Conservation (phyloP, 2,329 filamentous ascomycete genomes). For the Stagonosporopsis cucurbitacearum region DNA sequence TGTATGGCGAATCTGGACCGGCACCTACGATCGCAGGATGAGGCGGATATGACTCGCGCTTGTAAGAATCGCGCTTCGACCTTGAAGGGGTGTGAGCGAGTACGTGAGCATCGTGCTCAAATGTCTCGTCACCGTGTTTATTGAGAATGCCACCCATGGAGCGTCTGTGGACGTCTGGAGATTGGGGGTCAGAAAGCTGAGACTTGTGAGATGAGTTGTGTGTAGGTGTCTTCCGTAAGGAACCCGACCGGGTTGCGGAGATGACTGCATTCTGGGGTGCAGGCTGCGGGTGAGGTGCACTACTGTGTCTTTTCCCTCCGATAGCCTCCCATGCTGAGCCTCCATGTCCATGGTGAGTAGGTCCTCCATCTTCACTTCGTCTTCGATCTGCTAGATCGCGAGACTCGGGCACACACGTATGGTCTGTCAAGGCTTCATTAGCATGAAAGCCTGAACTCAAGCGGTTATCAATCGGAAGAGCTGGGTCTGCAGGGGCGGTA, state of each 20-base stretch:
- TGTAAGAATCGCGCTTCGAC: conserved; percentile 18
- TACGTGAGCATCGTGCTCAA: conserved; percentile 42
- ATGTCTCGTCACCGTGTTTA: conserved; percentile 35
- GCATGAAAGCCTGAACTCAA: conserved; percentile 36
- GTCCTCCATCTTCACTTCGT: conserved; percentile 31
- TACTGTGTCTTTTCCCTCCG: conserved; percentile 33
- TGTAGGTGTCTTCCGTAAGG: conserved; percentile 33
- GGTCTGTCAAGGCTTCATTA: conserved; percentile 27
- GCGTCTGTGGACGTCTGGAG: conserved; percentile 32
- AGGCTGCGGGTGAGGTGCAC: conserved; percentile 34
- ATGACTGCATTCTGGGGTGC: conserved; percentile 19
- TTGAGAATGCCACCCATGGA: conserved; percentile 46
- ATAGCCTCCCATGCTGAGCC: conserved; percentile 35
- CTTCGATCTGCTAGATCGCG: conserved; percentile 24
- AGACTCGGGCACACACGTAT: conserved; percentile 16
- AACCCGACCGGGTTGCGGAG: conserved; percentile 32
- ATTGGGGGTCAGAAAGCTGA: conserved; percentile 34
- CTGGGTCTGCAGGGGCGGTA: conserved; percentile 24
- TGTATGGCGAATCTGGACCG: conserved; percentile 43
- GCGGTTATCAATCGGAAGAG: conserved; percentile 21
- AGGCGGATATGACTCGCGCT: conserved; percentile 44
- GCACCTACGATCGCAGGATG: conserved; percentile 47
- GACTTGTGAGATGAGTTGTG: conserved; percentile 46
- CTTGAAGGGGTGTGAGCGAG: conserved; percentile 32
- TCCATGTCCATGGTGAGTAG: conserved; percentile 10